phyloP scores from a whole-genome alignment of 768 basidiomycete species.

The Suillus subalutaceus region DNA sequence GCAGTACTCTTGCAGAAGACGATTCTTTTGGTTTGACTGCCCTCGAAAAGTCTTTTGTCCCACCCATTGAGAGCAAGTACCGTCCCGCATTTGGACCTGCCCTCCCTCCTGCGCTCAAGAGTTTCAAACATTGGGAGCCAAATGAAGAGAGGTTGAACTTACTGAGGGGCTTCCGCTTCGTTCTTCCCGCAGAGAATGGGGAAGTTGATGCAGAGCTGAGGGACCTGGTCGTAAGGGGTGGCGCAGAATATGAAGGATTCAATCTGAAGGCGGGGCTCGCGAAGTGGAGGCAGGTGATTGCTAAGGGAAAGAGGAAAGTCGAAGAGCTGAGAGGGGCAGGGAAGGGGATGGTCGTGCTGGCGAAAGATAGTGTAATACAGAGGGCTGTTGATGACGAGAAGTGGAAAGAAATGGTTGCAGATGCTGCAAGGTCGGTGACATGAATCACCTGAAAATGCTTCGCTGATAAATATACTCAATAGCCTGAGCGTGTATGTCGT shows the following conservation, averaged over 20 bases:
- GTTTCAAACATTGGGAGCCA: slow-evolving; percentile 64
- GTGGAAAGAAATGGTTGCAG: slow-evolving; percentile 56
- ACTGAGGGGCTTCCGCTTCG: slow-evolving; percentile 55
- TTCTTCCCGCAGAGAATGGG: slow-evolving; percentile 61
- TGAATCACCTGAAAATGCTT: slow-evolving; percentile 4
- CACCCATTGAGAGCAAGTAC: slow-evolving; percentile 58
- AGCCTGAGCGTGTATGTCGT: slow-evolving; percentile 49
- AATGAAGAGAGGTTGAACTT: slow-evolving; percentile 64
- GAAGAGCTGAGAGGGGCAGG: slow-evolving; percentile 34
- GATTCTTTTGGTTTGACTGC: slow-evolving; percentile 36
- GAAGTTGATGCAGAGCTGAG: slow-evolving; percentile 50
- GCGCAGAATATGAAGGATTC: slow-evolving; percentile 65
- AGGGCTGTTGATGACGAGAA: slow-evolving; percentile 53
- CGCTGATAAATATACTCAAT: slow-evolving; percentile 14
- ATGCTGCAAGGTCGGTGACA: slow-evolving; percentile 50
- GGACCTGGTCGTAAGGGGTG: slow-evolving; percentile 58
- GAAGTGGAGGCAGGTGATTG: slow-evolving; percentile 55
- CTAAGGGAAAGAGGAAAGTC: slow-evolving; percentile 52
- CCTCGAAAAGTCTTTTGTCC: slow-evolving; percentile 54
- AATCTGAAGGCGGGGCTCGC: slow-evolving; percentile 50
- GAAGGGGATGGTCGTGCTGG: slow-evolving; percentile 54
- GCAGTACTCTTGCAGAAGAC: slow-evolving; percentile 36
- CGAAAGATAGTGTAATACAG: slow-evolving; percentile 48
- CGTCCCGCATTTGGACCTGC: slow-evolving; percentile 59
- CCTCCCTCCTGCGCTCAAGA: slow-evolving; percentile 51